These are phyloP conservation scores for Ustilago bromivora DNA, from an alignment of 1,284 basidiomycete genomes.

Conservation along the genomic window DNA sequence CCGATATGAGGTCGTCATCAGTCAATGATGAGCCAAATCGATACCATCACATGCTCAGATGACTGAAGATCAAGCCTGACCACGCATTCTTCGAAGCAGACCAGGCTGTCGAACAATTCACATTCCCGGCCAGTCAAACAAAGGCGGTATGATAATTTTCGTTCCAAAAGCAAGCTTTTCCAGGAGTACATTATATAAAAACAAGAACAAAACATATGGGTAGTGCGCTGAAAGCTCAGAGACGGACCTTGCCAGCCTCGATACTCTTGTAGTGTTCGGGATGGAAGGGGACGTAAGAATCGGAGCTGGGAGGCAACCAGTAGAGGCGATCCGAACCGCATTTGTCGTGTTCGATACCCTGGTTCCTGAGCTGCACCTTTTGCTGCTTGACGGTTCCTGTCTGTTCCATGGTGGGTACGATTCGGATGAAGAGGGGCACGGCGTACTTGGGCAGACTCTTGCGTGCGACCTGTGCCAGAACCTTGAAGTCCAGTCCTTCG, in stretches of 20 bases:
- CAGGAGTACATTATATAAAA: not conserved
- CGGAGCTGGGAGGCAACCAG: slow-evolving; percentile 59
- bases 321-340: slow-evolving; percentile 52
- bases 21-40: not conserved
- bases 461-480: slow-evolving; percentile 58
- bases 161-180: not conserved
- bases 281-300: slow-evolving; percentile 58
- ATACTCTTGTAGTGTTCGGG: slow-evolving; percentile 52
- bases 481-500: slow-evolving; percentile 52
- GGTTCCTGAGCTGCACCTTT: slow-evolving; percentile 66
- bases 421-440: slow-evolving; percentile 68
- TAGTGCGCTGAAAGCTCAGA: slow-evolving; percentile 17
- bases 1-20: not conserved
- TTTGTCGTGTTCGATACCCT: slow-evolving; percentile 68
- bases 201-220: not conserved
- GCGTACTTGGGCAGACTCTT: slow-evolving; percentile 69
- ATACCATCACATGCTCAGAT: not conserved
- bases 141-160: not conserved
- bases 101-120: not conserved
- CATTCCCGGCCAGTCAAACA: not conserved
- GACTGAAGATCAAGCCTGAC: not conserved
- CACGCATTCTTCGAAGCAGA: not conserved
- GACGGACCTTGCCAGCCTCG: slow-evolving; percentile 56
- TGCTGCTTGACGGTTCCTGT: slow-evolving; percentile 69
- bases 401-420: slow-evolving; percentile 63